Evolutionary conservation across 768 basidiomycete species (phyloP).

Genomic region (Cantharellus cinnabarinus): DNA sequence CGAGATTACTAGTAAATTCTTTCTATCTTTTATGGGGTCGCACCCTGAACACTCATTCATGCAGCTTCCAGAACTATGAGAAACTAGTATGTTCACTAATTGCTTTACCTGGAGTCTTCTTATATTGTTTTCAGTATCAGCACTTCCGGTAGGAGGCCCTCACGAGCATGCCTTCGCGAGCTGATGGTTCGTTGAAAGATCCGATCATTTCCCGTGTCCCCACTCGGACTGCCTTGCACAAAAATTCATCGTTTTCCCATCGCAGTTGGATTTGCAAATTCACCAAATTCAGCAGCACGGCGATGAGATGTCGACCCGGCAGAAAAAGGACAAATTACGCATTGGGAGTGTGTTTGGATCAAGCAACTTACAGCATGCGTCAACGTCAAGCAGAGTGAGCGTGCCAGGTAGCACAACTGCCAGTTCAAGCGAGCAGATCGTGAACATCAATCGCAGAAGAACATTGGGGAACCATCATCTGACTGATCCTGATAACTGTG

Average conservation of each 20-base stretch:
- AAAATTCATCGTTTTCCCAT: conserved; percentile 90
- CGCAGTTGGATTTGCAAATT: conserved; percentile 70
- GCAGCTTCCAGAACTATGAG: conserved; percentile 63
- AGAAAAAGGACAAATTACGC: conserved; percentile 45
- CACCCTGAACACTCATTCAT: not conserved
- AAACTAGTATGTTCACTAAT: conserved; percentile 31
- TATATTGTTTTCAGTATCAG: not conserved
- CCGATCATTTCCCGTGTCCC: conserved; percentile 57
- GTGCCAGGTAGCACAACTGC: conserved; percentile 11
- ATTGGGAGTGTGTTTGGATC: conserved; percentile 50
- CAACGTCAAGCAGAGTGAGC: conserved; percentile 1
- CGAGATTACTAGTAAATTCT: conserved; percentile 66
- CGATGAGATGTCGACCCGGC: conserved; percentile 46
- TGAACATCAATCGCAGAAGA: too few species aligned
- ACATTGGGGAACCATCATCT: not conserved
- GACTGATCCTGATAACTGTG: conserved; percentile 16
- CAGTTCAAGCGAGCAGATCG: too few species aligned
- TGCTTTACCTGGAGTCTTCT: not conserved
- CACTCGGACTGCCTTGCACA: conserved; percentile 54
- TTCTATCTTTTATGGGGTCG: not conserved
- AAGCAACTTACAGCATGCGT: conserved; percentile 24
- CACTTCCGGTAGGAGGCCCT: not conserved
- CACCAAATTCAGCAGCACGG: conserved; percentile 79
- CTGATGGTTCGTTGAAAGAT: conserved; percentile 16
- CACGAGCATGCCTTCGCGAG: not conserved